phyloP scores from a whole-genome alignment of 1,284 basidiomycete species.

The Hortiboletus rubellus region DNA sequence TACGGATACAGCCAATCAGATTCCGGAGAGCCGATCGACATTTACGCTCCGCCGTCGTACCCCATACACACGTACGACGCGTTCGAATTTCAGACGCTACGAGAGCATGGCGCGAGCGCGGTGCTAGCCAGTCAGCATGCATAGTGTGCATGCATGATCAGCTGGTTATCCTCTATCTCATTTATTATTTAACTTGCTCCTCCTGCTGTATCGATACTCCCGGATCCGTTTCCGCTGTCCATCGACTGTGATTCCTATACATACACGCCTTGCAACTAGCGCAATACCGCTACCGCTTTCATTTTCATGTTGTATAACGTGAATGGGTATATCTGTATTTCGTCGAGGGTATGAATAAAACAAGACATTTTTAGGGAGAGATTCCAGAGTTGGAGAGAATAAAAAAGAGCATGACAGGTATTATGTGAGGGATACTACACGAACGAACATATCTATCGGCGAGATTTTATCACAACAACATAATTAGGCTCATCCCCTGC shows the following conservation, averaged over 20 bases:
- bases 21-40: constrained; percentile 21
- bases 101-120: constrained; percentile 26
- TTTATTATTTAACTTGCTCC: constrained; percentile 27
- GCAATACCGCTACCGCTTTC: constrained; percentile 12
- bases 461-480: constrained; percentile 6
- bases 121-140: constrained; percentile 22
- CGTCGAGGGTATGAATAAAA: constrained; percentile 25
- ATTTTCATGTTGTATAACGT: constrained; percentile 13
- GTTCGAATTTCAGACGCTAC: constrained; percentile 35
- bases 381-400: not conserved
- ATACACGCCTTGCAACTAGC: constrained; percentile 12
- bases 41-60: constrained; percentile 20
- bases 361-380: constrained; percentile 2
- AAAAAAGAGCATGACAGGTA: not conserved
- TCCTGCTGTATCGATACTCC: constrained; percentile 30
- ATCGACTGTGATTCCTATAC: constrained; percentile 8
- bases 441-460: not conserved
- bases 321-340: constrained; percentile 26
- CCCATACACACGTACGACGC: constrained; percentile 29
- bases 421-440: constrained; percentile 8
- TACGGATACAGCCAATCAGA: constrained; percentile 26
- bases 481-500: constrained; percentile 39
- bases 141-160: constrained; percentile 8
- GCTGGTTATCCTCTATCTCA: constrained; percentile 5
- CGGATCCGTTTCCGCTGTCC: not conserved